These are phyloP conservation scores for Phaeosphaeria sp. DNA, from an alignment of 2,329 filamentous ascomycete genomes.

Conservation along the genomic window DNA sequence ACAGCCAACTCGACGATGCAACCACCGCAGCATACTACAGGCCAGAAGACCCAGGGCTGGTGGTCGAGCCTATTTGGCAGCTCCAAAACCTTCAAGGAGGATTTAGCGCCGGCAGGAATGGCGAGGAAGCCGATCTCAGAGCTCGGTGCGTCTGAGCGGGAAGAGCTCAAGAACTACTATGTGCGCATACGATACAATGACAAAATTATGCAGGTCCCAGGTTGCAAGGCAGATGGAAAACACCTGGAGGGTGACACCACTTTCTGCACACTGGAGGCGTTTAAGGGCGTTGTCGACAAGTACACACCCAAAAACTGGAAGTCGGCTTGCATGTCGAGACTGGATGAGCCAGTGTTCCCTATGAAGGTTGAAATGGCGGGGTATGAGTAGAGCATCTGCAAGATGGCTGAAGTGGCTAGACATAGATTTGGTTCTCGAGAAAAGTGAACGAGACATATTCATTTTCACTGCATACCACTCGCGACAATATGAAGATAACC, in stretches of 20 bases:
- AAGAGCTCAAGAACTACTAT: slow-evolving; percentile 75
- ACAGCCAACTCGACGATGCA: slow-evolving; percentile 5
- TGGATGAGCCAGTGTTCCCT: slow-evolving; percentile 62
- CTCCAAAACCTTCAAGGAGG: slow-evolving; percentile 14
- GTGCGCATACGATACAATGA: slow-evolving; percentile 94
- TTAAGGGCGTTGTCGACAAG: slow-evolving; percentile 91
- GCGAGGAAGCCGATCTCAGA: slow-evolving; percentile 65
- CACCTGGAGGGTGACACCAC: slow-evolving; percentile 86
- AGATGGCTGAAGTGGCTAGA: not conserved
- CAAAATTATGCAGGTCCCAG: slow-evolving; percentile 77
- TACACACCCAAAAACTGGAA: slow-evolving; percentile 85
- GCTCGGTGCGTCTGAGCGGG: slow-evolving; percentile 64
- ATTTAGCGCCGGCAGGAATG: slow-evolving; percentile 52
- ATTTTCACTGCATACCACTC: not conserved
- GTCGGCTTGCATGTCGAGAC: slow-evolving; percentile 63
- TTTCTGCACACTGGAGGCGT: slow-evolving; percentile 92
- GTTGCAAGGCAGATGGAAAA: slow-evolving; percentile 76
- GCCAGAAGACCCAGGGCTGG: slow-evolving; percentile 36
- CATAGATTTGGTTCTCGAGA: not conserved
- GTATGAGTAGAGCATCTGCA: slow-evolving; percentile 17
- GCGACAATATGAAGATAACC: not conserved
- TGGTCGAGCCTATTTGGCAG: slow-evolving; percentile 47
- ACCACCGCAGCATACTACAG: slow-evolving; percentile 7
- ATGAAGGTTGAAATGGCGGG: slow-evolving; percentile 46
- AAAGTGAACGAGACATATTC: not conserved